These are phyloP conservation scores for Akebia trifoliata DNA, from an alignment of 164 flowering plant species.

Conservation along the genomic window DNA sequence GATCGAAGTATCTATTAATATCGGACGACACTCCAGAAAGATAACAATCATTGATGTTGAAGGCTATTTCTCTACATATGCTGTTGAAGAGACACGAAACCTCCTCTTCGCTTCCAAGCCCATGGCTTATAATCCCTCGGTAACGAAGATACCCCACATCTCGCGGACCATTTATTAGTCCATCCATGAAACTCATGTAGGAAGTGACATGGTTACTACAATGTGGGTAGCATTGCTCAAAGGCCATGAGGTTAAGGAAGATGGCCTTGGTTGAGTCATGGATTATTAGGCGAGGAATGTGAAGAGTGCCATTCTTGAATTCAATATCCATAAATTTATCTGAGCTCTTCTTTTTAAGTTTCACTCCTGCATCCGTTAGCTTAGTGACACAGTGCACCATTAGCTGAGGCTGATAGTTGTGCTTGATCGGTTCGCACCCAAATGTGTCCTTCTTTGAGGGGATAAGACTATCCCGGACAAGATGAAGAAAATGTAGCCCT, in stretches of 20 bases:
- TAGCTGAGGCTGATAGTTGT: background rate
- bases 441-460: background rate
- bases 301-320: slow-evolving; percentile 3
- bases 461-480: background rate
- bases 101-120: background rate
- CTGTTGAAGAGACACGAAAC: slow-evolving; percentile 7
- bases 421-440: background rate
- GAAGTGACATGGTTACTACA: background rate
- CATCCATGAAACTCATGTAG: slow-evolving; percentile 6
- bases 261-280: background rate
- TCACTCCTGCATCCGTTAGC: slow-evolving; percentile 6
- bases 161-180: background rate
- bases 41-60: background rate
- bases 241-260: slow-evolving; percentile 6
- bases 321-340: background rate
- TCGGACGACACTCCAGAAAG: background rate
- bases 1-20: background rate
- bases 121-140: slow-evolving; percentile 1
- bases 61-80: background rate
- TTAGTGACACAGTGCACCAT: background rate
- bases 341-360: slow-evolving; percentile 1
- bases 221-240: slow-evolving; percentile 4
- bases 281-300: background rate
- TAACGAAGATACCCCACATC: slow-evolving; percentile 5
- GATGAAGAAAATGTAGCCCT: background rate